Percentiles rank a stretch among this genome's conserved stretches.
Conservation (phyloP, 371 early-diverging fungal genomes). For the Furculomyces boomerangus region DNA sequence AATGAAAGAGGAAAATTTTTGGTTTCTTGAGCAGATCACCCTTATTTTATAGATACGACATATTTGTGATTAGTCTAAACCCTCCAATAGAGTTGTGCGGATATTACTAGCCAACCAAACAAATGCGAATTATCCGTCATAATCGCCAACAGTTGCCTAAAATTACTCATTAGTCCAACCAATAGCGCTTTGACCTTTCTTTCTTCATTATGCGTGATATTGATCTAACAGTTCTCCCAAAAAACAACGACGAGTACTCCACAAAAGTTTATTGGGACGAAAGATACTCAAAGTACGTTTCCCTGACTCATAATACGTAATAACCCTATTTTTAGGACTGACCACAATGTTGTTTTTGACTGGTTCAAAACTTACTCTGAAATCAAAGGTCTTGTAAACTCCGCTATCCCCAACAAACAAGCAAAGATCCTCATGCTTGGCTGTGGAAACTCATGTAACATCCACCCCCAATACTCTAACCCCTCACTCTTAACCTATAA, state of each 20-base stretch:
- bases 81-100: too few species aligned
- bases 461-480: not conserved
- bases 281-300: constrained; percentile 15
- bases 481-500: constrained; percentile 17
- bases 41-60: too few species aligned
- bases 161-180: too few species aligned
- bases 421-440: constrained; percentile 53
- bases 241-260: constrained; percentile 21
- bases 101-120: too few species aligned
- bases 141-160: too few species aligned
- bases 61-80: too few species aligned
- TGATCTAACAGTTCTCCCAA: constrained; percentile 20
- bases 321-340: not conserved
- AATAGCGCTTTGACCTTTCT: too few species aligned
- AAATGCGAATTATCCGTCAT: too few species aligned
- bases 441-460: constrained; percentile 45
- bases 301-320: not conserved
- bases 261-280: constrained; percentile 24
- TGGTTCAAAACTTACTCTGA: constrained; percentile 75
- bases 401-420: constrained; percentile 33
- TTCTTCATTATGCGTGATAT: constrained; percentile 7
- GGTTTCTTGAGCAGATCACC: too few species aligned
- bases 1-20: too few species aligned
- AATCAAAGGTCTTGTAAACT: constrained; percentile 35
- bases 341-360: constrained; percentile 42